Evolutionary conservation across 73 alveolate genomes (phyloP).

Genomic region (Effrenium voratum): DNA sequence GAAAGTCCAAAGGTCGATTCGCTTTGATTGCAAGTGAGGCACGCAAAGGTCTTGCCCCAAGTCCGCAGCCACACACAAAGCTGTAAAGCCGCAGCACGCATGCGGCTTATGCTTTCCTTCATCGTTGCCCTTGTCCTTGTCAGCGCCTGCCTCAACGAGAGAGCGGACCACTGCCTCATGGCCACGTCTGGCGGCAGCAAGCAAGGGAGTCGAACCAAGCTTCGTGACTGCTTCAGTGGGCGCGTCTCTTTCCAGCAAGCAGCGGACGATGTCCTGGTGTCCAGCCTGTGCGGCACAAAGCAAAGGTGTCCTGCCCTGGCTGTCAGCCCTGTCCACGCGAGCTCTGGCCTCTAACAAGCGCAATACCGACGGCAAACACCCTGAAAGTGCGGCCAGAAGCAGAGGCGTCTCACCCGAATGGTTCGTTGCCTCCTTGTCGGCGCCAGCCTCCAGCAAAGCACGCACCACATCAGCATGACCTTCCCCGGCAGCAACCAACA

Average conservation of each 20-base stretch:
- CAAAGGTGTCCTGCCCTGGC: not conserved
- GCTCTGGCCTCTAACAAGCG: not conserved
- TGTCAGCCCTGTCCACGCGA: not conserved
- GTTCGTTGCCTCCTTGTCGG: not conserved
- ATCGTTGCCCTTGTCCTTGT: no score
- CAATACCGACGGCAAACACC: not conserved
- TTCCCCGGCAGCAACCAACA: not conserved
- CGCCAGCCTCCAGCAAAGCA: not conserved
- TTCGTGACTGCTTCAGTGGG: not conserved
- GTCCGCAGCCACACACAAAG: no score
- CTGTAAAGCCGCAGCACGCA: no score
- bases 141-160: no score
- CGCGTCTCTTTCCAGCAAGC: not conserved
- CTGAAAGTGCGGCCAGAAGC: not conserved
- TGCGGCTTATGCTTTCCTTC: no score
- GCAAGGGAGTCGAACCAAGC: conserved; percentile 10
- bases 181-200: not conserved
- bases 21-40: no score
- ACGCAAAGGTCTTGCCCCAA: no score
- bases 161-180: not conserved
- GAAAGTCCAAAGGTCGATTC: no score
- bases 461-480: not conserved
- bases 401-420: not conserved
- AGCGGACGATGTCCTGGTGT: not conserved
- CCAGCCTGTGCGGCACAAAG: conserved; percentile 1